Evolutionary conservation across 805 yeast genomes (phyloP).

Genomic region (Wickerhamiella vanderwaltii): DNA sequence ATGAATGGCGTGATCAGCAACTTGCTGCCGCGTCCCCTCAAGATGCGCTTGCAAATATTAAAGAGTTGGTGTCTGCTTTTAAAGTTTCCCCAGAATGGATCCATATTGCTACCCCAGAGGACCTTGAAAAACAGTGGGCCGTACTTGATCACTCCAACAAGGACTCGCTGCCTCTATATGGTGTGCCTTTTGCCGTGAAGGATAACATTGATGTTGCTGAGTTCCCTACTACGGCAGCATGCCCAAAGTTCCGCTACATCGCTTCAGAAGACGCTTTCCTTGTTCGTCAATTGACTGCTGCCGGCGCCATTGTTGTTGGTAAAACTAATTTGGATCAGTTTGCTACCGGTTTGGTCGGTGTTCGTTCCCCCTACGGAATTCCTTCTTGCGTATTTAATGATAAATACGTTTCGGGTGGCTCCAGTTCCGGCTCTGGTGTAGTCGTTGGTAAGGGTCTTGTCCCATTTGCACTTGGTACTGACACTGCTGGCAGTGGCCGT

Average conservation of each 20-base stretch:
- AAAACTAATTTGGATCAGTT: conserved; percentile 94
- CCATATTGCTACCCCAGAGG: conserved; percentile 52
- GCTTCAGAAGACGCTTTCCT: conserved; percentile 67
- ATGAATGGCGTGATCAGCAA: conserved; percentile 69
- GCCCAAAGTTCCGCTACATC: conserved; percentile 65
- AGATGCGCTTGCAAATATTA: conserved; percentile 43
- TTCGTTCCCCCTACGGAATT: conserved; percentile 88
- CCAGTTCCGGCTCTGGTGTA: conserved; percentile 91
- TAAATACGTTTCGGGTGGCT: conserved; percentile 84
- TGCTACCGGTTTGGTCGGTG: conserved; percentile 95
- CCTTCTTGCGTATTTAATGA: conserved; percentile 68
- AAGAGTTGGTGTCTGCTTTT: conserved; percentile 27
- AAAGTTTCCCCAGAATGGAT: conserved; percentile 73
- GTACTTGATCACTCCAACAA: conserved; percentile 31
- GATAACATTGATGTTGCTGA: conserved; percentile 87
- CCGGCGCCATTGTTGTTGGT: conserved; percentile 89
- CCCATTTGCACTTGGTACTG: conserved; percentile 85
- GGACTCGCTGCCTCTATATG: conserved; percentile 48
- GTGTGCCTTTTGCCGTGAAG: conserved; percentile 91
- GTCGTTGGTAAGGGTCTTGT: conserved; percentile 84
- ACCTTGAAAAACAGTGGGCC: conserved; percentile 64
- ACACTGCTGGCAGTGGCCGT: conserved; percentile 96
- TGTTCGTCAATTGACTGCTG: conserved; percentile 59
- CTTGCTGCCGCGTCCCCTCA: conserved; percentile 33
- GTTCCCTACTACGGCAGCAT: conserved; percentile 85